Percentiles rank a stretch among this genome's conserved stretches.
phyloP scores from a whole-genome alignment of 257 asterid species.

The Ehretia macrophylla region DNA sequence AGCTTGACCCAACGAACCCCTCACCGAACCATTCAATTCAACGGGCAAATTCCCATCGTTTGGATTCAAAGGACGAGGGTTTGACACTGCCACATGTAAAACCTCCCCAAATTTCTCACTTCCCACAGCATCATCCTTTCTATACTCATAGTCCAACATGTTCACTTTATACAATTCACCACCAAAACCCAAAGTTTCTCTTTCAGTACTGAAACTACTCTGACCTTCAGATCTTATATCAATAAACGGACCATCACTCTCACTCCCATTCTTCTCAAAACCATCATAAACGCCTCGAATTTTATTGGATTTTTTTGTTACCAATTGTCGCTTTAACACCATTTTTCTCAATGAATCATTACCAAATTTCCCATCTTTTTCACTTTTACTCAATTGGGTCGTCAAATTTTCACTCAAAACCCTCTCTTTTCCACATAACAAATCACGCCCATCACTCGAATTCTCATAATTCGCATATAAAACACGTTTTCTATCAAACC shows the following conservation, averaged over 20 bases:
- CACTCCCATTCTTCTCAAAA: conserved; percentile 10
- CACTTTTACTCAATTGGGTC: not conserved
- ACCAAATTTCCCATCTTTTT: conserved; percentile 6
- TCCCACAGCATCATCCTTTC: not conserved
- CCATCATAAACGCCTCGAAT: not conserved
- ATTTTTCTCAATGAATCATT: conserved; percentile 24
- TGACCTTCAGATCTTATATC: conserved; percentile 6
- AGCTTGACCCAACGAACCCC: conserved; percentile 8
- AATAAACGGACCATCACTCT: conserved; percentile 1
- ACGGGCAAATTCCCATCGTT: conserved; percentile 7
- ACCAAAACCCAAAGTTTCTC: not conserved
- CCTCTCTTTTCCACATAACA: no score
- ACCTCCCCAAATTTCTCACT: conserved; percentile 1
- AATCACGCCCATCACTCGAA: no score
- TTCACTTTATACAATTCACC: conserved; percentile 1
- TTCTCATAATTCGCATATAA: conserved; percentile 1
- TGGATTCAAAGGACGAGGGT: not conserved
- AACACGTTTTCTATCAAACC: not conserved
- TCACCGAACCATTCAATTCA: not conserved
- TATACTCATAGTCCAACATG: conserved; percentile 1
- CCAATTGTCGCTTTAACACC: conserved; percentile 18
- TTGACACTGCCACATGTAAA: not conserved
- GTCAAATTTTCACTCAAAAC: no score
- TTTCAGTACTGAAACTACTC: not conserved
- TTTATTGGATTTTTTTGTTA: conserved; percentile 6